Base-by-base conservation (phyloP, 768 basidiomycete genomes). In the Boletus barrowsii region DNA sequence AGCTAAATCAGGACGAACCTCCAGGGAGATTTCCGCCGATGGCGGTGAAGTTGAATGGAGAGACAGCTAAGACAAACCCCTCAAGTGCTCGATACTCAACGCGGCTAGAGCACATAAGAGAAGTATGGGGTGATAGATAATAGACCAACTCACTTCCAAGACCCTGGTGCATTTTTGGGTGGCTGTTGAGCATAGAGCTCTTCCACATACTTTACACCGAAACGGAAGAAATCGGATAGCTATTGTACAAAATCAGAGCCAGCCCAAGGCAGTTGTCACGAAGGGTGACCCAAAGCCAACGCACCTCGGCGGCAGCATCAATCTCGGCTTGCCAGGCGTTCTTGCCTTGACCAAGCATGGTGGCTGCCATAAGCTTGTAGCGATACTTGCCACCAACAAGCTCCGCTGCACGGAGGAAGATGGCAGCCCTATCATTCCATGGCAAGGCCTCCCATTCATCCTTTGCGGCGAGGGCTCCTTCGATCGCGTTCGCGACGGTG, bases 291-390 rank as follows among this genome's bases (percentile, higher is more conserved):
- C 8, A 26, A 37, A 48, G 40, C 36, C 11, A 11, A 69, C 81
- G 41, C 53, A 92, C 93, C 87, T 99, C 97, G 5, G 97, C 96
- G 17, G 94, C 97, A 51, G 97, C 93, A 70, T 99, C 97, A 58
- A 99, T 98, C 79, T 99, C 97, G 15, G 97, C 97, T 75, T 99
- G 97, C 97, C 97, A 99, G 15, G 81, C 87, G 69, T 98, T 99
- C 84, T 99, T 99, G 40, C 97, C 97, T 75, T 99, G 97, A 15
- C 97, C 97, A 44, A 99, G 79, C 74, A 99, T 97, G 42, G 96
- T 98, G 39, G 96, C 94, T 40, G 97, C 97, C 75, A 98, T 79
- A 44, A 99, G 78, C 74, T 88, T 87, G 76, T 95, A 96, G 59
- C 97, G 80, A 71, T 98, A 97, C 79, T 98, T 99, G 51, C 91